phyloP scores from a whole-genome alignment of 805 yeast species.

The Candida methanosorbosa region DNA sequence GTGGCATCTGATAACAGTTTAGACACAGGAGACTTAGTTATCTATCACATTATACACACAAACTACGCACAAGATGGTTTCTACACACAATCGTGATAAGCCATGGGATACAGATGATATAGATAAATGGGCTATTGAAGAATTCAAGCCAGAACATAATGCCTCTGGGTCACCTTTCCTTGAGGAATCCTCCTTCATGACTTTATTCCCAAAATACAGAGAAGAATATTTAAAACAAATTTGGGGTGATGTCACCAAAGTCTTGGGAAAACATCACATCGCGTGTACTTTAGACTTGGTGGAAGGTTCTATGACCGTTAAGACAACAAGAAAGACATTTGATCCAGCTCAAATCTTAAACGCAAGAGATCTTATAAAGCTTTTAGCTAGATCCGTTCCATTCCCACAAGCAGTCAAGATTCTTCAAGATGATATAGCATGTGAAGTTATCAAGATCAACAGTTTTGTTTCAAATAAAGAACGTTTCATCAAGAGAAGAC shows the following conservation, averaged over 20 bases:
- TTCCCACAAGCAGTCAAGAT: conserved; percentile 93
- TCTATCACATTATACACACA: neutral
- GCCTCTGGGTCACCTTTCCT: conserved; percentile 80
- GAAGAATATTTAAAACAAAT: conserved; percentile 81
- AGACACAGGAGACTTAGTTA: neutral
- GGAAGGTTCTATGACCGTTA: conserved; percentile 96
- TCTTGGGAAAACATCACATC: conserved; percentile 64
- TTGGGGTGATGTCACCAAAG: conserved; percentile 89
- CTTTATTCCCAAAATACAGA: conserved; percentile 93
- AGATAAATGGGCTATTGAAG: conserved; percentile 87
- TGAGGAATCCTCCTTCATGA: conserved; percentile 94
- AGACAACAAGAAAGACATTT: conserved; percentile 88
- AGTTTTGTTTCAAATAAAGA: conserved; percentile 84
- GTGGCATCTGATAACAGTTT: neutral
- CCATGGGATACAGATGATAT: conserved; percentile 97
- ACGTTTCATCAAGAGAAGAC: conserved; percentile 90
- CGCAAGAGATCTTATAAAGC: conserved; percentile 90
- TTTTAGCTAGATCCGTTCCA: conserved; percentile 93
- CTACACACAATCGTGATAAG: conserved; percentile 89
- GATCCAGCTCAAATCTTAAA: conserved; percentile 92
- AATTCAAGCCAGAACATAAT: conserved; percentile 84
- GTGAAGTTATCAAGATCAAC: conserved; percentile 95
- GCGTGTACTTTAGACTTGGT: conserved; percentile 84
- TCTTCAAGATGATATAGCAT: conserved; percentile 84
- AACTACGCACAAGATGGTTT: conserved; percentile 51